Evolutionary conservation across 2,329 filamentous ascomycete genomes (phyloP), one percentile per base, ranked within the genome.

Genomic region (Colletotrichum sp.): DNA sequence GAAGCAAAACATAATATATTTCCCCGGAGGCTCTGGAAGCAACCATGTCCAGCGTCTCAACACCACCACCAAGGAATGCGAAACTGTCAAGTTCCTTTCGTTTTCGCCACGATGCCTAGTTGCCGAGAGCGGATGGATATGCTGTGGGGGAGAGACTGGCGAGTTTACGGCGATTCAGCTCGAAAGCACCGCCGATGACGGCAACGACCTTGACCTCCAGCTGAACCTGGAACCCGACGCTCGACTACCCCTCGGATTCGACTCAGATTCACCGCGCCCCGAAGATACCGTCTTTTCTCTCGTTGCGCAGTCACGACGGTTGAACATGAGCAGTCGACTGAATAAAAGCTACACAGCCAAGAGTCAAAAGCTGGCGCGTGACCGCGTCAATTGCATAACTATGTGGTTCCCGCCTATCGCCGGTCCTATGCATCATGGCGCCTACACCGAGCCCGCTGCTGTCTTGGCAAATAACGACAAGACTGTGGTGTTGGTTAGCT

Each of bases 401-500:
- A 85, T 93, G 34, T 93, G 92, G 92, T 90, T 89, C 62, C 90
- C 90, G 2, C 87, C 89, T 4, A 83, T 83, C 10, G 79, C 83
- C 34, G 80, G 78, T 26, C 76, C 77, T 6, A 79, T 78, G 63
- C 80, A 69, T 30, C 79, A 81, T 7, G 84, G 82, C 18, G 86
- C 88, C 62, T 91, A 93, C 81, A 80, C 81, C 18, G 84, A 86
- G 21, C 87, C 89, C 2, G 89, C 96, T n/a, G 94, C 93, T 68
- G 90, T 95, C 62, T 87, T 98, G 80, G 92, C 95, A 62, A 98
- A 98, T 86, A 99, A 99, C 83, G 97, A 99, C 86, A 94, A 93
- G 82, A 95, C 95, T 2, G 94, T 99, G 72, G 93, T 94, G 32
- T 87, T 98, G n/a, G 95, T 98, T 82, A 94, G 93, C 65, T 87